Evolutionary conservation across 352 stramenopile species (phyloP).

Genomic region (Pythium phragmitis): DNA sequence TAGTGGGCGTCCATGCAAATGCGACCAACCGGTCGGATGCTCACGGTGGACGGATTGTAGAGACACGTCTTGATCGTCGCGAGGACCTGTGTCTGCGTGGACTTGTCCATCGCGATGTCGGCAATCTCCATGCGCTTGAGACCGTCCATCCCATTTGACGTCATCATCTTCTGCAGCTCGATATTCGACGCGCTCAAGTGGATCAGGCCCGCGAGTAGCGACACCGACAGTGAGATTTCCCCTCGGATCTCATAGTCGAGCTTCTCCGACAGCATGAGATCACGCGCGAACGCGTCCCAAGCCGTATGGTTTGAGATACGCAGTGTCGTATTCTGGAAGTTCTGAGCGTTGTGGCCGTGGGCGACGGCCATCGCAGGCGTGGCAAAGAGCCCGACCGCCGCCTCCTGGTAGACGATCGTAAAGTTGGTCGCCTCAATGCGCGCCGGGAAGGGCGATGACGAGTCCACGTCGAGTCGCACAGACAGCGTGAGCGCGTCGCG

Average conservation of each 20-base stretch:
- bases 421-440: constrained; percentile 48
- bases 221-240: constrained; percentile 48
- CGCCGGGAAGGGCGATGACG: constrained; percentile 51
- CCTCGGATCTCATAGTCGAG: constrained; percentile 56
- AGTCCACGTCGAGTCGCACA: constrained; percentile 49
- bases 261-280: constrained; percentile 51
- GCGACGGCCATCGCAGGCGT: constrained; percentile 48
- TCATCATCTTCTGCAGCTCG: constrained; percentile 53
- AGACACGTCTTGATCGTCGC: constrained; percentile 77
- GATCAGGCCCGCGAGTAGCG: constrained; percentile 50
- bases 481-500: constrained; percentile 38
- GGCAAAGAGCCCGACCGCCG: constrained; percentile 44
- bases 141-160: constrained; percentile 58
- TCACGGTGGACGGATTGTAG: constrained; percentile 77
- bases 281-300: constrained; percentile 65
- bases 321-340: constrained; percentile 52
- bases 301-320: constrained; percentile 49
- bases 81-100: constrained; percentile 56
- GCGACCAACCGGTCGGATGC: constrained; percentile 57
- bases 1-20: constrained; percentile 69
- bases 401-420: constrained; percentile 41
- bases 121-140: constrained; percentile 65
- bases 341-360: constrained; percentile 46
- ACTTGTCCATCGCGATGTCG: constrained; percentile 59
- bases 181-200: constrained; percentile 45